Evolutionary conservation across 345 rosid species (phyloP).

Genomic region (Bruguiera sexangula): DNA sequence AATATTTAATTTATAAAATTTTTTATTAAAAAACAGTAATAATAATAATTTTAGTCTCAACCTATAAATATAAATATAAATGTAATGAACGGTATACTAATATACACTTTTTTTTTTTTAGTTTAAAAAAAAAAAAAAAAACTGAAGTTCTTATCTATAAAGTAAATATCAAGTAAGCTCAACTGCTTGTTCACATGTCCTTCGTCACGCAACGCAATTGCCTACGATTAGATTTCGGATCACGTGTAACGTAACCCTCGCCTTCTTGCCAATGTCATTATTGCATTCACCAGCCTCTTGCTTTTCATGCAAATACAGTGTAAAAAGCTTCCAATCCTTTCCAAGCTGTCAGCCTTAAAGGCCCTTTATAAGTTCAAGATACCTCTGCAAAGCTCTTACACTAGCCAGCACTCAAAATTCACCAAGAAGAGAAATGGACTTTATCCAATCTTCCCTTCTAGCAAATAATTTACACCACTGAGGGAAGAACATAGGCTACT

Average conservation of each 20-base stretch:
- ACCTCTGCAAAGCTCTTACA: neutral
- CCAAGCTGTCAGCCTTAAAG: neutral
- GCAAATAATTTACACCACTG: neutral
- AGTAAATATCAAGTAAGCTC: conserved; percentile 9
- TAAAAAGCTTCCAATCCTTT: conserved; percentile 13
- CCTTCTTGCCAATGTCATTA: conserved; percentile 21
- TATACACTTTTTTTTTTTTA: too few relatives aligned
- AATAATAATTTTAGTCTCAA: too few relatives aligned
- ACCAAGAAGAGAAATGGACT: neutral
- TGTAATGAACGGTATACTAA: too few relatives aligned
- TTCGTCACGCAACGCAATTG: conserved; percentile 6
- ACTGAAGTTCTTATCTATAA: neutral
- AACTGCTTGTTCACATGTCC: conserved; percentile 43
- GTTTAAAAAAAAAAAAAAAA: too few relatives aligned
- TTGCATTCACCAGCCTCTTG: conserved; percentile 41
- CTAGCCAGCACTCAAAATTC: neutral
- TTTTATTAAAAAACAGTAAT: too few relatives aligned
- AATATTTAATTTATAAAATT: too few relatives aligned
- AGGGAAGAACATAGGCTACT: too few relatives aligned
- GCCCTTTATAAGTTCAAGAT: conserved; percentile 12
- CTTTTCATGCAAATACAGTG: conserved; percentile 12
- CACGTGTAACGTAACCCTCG: neutral
- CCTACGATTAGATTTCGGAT: conserved; percentile 9
- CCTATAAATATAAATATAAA: too few relatives aligned
- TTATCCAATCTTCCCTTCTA: neutral